Conservation (phyloP, 1,284 basidiomycete genomes). For the Leccinum pachyderme region DNA sequence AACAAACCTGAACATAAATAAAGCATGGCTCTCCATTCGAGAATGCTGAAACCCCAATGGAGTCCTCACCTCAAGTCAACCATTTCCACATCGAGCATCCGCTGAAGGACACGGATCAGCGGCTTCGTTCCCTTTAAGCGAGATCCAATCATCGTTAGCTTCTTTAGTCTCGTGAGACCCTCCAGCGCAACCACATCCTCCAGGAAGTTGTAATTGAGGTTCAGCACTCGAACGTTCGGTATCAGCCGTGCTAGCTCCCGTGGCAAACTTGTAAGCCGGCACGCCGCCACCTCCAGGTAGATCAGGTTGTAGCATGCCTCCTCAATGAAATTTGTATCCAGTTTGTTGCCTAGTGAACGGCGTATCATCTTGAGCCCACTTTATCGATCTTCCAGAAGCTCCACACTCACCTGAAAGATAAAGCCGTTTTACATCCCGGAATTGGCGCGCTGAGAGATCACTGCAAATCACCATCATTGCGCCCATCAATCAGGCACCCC, state of each 20-base stretch:
- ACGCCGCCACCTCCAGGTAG: conserved; percentile 92
- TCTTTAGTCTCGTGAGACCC: conserved; percentile 75
- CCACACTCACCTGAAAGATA: conserved; percentile 83
- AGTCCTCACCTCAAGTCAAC: conserved; percentile 81
- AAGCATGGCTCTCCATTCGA: neutral
- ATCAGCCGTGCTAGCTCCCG: conserved; percentile 60
- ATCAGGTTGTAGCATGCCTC: conserved; percentile 83
- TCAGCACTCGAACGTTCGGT: conserved; percentile 90
- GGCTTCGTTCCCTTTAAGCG: conserved; percentile 70
- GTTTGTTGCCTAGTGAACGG: conserved; percentile 45
- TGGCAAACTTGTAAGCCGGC: conserved; percentile 79
- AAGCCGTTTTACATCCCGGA: conserved; percentile 88
- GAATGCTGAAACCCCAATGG: conserved; percentile 14
- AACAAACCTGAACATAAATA: conserved; percentile 1
- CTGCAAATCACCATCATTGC: conserved; percentile 42
- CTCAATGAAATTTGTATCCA: conserved; percentile 46
- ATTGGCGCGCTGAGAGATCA: conserved; percentile 63
- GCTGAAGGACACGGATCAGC: conserved; percentile 67
- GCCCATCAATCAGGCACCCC: conserved; percentile 37
- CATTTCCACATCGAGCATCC: conserved; percentile 79
- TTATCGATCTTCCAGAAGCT: conserved; percentile 7
- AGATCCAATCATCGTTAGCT: conserved; percentile 84
- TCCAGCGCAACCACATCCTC: conserved; percentile 66
- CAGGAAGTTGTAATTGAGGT: conserved; percentile 95
- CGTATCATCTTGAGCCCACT: conserved; percentile 9